These are phyloP conservation scores for Fusarium odoratissimum DNA, from an alignment of 2,329 filamentous ascomycete species.

Conservation along the genomic window DNA sequence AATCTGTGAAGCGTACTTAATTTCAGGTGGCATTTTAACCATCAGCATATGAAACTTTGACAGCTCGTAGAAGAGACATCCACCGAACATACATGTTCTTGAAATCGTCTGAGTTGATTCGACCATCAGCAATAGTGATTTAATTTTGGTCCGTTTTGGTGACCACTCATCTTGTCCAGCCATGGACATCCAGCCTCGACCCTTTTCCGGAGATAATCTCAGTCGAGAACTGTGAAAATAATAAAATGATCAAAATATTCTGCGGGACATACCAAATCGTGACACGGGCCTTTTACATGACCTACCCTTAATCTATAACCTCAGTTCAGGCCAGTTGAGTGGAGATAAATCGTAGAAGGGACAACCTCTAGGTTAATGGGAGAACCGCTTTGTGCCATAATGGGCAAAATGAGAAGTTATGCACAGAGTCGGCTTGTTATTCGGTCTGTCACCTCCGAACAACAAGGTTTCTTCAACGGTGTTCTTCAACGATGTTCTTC, in stretches of 20 bases:
- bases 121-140: too few species aligned
- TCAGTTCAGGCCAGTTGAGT: rapidly evolving
- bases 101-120: neutral
- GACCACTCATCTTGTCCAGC: neutral
- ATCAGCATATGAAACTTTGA: too few species aligned
- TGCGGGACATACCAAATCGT: neutral
- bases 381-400: rapidly evolving
- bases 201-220: neutral
- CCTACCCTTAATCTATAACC: rapidly evolving
- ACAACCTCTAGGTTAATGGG: neutral
- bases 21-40: rapidly evolving
- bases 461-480: rapidly evolving
- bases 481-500: too few species aligned
- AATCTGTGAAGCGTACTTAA: too few species aligned
- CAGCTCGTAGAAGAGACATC: neutral
- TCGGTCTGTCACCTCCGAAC: neutral
- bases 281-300: neutral
- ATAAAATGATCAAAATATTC: too few species aligned
- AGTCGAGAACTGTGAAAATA: neutral
- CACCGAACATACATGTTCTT: neutral
- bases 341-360: too few species aligned
- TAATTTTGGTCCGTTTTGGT: rapidly evolving
- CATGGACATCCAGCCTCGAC: neutral
- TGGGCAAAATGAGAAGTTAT: neutral
- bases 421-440: rapidly evolving